phyloP scores from a whole-genome alignment of 2,329 filamentous ascomycete genomes.

The Gaeumannomyces tritici region DNA sequence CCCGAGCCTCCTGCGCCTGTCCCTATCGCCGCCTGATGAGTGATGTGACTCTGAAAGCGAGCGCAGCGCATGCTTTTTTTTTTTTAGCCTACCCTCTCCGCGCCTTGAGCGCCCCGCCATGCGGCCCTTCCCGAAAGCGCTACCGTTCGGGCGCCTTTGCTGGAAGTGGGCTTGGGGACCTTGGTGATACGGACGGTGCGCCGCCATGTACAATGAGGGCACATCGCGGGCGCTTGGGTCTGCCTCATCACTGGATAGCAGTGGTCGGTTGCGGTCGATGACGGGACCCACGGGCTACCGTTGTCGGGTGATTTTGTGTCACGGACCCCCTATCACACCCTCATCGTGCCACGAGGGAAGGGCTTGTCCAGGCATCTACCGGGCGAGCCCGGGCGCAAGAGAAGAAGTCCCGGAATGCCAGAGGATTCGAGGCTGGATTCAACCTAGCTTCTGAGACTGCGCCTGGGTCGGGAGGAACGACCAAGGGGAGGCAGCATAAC shows the following conservation, averaged over 20 bases:
- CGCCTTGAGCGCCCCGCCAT: background rate
- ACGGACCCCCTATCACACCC: background rate
- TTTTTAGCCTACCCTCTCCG: background rate
- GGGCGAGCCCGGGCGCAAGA: background rate
- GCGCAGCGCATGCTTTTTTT: background rate
- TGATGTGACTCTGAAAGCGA: background rate
- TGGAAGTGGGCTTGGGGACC: background rate
- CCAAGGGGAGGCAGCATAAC: background rate
- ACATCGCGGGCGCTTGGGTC: background rate
- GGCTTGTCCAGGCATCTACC: too few relatives aligned
- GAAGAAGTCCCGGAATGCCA: background rate
- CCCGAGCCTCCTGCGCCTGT: slow-evolving; percentile 23
- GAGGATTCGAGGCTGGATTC: background rate
- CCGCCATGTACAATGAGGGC: background rate
- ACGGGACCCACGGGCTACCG: background rate
- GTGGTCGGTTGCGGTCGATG: background rate
- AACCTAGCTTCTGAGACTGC: too few relatives aligned
- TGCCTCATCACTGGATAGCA: background rate
- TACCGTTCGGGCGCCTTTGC: too few relatives aligned
- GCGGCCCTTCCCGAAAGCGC: background rate
- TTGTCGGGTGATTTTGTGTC: background rate
- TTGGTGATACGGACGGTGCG: background rate
- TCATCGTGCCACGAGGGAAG: background rate
- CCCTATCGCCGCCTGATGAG: slow-evolving; percentile 27
- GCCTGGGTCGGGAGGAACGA: background rate